Percentiles rank a stretch among this genome's conserved stretches.
phyloP scores from a whole-genome alignment of 225 moss, liverwort and hornwort species.

The Takakia lepidozioides region DNA sequence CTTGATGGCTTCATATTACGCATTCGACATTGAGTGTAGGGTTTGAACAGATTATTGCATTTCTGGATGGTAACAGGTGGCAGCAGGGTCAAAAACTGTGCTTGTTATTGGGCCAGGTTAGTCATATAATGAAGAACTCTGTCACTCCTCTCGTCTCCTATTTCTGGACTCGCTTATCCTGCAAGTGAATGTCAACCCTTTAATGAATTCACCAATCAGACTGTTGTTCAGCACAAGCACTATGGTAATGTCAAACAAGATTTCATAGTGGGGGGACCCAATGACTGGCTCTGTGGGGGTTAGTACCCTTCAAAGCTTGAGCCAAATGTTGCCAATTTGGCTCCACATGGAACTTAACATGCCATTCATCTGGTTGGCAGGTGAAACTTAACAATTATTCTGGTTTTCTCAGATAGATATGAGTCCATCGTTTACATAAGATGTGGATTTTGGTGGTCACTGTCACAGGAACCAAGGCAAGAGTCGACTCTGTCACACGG shows the following conservation, averaged over 20 bases:
- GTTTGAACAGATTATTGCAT: too few relatives aligned
- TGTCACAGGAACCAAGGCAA: slow-evolving; percentile 62
- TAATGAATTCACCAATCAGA: background rate
- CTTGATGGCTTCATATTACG: too few relatives aligned
- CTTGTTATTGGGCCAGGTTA: slow-evolving; percentile 95
- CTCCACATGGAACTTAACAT: too few relatives aligned
- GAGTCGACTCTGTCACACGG: slow-evolving; percentile 69
- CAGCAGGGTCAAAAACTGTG: slow-evolving; percentile 96
- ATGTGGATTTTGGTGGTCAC: background rate
- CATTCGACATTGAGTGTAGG: too few relatives aligned
- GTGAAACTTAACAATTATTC: background rate
- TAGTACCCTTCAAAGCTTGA: too few relatives aligned
- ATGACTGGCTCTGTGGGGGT: too few relatives aligned
- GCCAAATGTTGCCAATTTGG: too few relatives aligned
- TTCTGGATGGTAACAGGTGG: slow-evolving; percentile 52
- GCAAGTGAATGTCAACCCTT: background rate
- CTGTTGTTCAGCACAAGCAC: background rate
- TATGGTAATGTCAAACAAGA: background rate
- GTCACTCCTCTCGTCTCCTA: background rate
- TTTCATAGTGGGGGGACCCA: too few relatives aligned
- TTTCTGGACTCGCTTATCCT: background rate
- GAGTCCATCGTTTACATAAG: background rate
- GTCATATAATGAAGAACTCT: background rate
- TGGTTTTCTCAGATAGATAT: background rate
- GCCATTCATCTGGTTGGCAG: background rate